Evolutionary conservation across 495 filamentous ascomycete species (phyloP), one percentile per base, ranked within the genome.

Genomic region (Trichoderma gamsii): DNA sequence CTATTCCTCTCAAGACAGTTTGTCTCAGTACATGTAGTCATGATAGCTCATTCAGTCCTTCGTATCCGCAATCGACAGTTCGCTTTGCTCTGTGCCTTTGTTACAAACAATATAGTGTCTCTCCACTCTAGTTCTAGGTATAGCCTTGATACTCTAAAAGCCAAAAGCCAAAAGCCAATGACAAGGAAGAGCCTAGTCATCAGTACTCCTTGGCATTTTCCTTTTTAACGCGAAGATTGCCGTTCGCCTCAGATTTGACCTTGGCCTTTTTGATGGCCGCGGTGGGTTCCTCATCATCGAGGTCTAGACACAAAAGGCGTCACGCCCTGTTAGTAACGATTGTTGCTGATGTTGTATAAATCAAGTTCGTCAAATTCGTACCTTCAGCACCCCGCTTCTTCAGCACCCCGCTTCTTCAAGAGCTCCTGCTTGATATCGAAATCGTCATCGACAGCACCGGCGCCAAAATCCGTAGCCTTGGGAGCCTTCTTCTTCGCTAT

Each of bases 361-460:
- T 1, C 6, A 1, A 1, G 1, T 44, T 7, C 11, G 7, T 29
- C 29, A 27, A 12, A 61, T 4, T 15, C 56, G 35, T 61, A 61
- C 56, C 56, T 61, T 61, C 25, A 32, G 56, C 27, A 32, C 11
- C 56, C 16, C 56, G 56, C 25, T 61, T 61, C 49, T 21, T 52
- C n/a, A 52, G 56, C 27, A 32, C 11, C 56, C 16, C 56, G 56
- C 25, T 61, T 61, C 49, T 21, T 52, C n/a, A 52, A 23, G n/a
- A 32, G 0, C 25, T 12, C 29, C 11, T 29, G 27, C 25, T 61
- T 61, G 12, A 61, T 15, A 16, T 61, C 12, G 16, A 61, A 21
- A 11, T 32, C 25, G 0, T 61, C 56, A 61, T 61, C 56, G 27
- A 29, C 56, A 12, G n/a, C 8, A 18, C 27, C 56, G 11, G 3